Conservation (phyloP, 1,139 yeast genomes). For the Saccharomyces hybrid region DNA sequence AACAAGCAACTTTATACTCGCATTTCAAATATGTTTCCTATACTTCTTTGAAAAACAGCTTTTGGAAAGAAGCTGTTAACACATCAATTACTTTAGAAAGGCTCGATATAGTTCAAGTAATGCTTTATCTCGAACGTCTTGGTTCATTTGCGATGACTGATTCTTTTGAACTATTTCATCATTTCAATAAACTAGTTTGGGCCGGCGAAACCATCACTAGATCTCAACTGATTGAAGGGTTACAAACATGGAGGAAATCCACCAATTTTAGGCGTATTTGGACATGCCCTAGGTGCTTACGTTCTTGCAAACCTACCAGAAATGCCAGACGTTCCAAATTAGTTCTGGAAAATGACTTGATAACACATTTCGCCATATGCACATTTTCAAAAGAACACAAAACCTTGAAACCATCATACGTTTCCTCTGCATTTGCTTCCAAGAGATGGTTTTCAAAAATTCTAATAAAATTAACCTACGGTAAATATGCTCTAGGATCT, state of each 20-base stretch:
- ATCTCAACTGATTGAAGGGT: constrained; percentile 31
- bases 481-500: constrained; percentile 78
- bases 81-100: constrained; percentile 15
- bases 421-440: constrained; percentile 74
- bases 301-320: constrained; percentile 47
- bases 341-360: constrained; percentile 45
- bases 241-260: constrained; percentile 45
- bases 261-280: constrained; percentile 27
- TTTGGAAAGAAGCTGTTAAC: constrained; percentile 58
- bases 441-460: constrained; percentile 84
- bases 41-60: constrained; percentile 51
- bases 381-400: constrained; percentile 66
- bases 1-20: constrained; percentile 48
- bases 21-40: constrained; percentile 66
- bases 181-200: constrained; percentile 27
- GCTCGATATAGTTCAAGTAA: constrained; percentile 26
- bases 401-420: constrained; percentile 60
- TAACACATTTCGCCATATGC: constrained; percentile 84
- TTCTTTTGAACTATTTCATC: constrained; percentile 45
- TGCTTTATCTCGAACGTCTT: constrained; percentile 24
- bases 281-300: constrained; percentile 69
- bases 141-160: constrained; percentile 53
- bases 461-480: constrained; percentile 77
- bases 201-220: constrained; percentile 31
- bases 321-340: constrained; percentile 38